A percentile compares a stretch with the other conserved stretches of the same genome.
phyloP scores from a whole-genome alignment of 495 filamentous ascomycete species.

The Lichenothelia convexa region DNA sequence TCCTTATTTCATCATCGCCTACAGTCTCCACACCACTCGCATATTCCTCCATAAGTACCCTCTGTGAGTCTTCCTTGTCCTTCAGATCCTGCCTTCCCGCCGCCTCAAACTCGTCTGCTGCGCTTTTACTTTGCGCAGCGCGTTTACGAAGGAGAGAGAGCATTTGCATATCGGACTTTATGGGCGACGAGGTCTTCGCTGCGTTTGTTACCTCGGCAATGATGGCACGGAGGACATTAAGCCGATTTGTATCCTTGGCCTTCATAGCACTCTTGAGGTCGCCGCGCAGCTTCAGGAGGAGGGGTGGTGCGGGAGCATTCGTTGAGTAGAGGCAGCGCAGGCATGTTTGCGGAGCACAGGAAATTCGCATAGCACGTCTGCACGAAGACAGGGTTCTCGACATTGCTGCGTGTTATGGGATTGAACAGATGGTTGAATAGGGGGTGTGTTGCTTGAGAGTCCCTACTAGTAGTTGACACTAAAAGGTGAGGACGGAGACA shows the following conservation, averaged over 20 bases:
- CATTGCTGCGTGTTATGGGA: no score
- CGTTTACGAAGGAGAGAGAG: constrained; percentile 40
- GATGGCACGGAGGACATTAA: constrained; percentile 39
- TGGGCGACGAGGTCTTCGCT: constrained; percentile 38
- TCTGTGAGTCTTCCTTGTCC: constrained; percentile 38
- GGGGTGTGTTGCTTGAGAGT: no score
- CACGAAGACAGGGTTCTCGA: no score
- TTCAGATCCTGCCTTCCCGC: constrained; percentile 36
- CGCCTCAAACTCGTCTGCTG: constrained; percentile 32
- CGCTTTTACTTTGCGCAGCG: constrained; percentile 27
- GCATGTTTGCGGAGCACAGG: no score
- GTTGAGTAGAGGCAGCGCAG: no score
- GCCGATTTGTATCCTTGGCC: constrained; percentile 36
- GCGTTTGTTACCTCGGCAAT: constrained; percentile 46
- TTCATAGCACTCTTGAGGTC: constrained; percentile 46
- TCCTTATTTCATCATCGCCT: constrained; percentile 27
- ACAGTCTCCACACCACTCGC: constrained; percentile 32
- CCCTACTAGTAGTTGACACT: no score
- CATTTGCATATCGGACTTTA: constrained; percentile 38
- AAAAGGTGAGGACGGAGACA: no score
- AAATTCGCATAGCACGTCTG: no score
- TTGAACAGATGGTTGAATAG: no score
- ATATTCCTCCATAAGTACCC: constrained; percentile 38
- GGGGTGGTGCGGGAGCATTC: constrained; percentile 18
- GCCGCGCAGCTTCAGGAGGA: constrained; percentile 29